Evolutionary conservation across 176 grass and related monocot species (phyloP).

Genomic region (Musa itinerans): DNA sequence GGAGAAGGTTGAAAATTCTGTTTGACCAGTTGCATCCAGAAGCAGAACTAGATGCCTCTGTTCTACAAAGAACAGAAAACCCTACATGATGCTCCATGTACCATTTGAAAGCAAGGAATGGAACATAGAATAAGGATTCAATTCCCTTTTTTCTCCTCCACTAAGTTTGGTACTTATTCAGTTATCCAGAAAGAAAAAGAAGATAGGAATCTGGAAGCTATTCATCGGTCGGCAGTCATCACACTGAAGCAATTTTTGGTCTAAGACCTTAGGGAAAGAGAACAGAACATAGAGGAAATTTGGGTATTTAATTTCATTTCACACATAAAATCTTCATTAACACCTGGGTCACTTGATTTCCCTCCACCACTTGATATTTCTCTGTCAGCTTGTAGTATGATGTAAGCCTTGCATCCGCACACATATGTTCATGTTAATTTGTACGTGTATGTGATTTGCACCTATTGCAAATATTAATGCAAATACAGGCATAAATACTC

Average conservation of each 20-base stretch:
- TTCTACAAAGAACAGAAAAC: conserved; percentile 40
- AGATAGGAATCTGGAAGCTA: conserved; percentile 17
- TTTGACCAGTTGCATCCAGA: conserved; percentile 76
- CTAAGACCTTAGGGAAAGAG: not conserved
- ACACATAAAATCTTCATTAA: not conserved
- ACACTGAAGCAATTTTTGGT: not conserved
- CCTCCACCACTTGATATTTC: conserved; percentile 14
- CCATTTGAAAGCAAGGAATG: conserved; percentile 47
- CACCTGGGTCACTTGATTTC: not conserved
- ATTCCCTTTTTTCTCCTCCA: conserved; percentile 67
- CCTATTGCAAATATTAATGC: not conserved
- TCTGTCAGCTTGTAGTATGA: not conserved
- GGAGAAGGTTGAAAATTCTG: conserved; percentile 42
- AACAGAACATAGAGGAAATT: too few species aligned
- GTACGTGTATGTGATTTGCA: too few species aligned
- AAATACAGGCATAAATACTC: too few species aligned
- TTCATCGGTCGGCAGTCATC: not conserved
- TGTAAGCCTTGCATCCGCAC: too few species aligned
- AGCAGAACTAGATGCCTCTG: conserved; percentile 55
- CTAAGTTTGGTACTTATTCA: conserved; percentile 80
- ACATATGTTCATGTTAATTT: too few species aligned
- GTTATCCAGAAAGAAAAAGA: conserved; percentile 31
- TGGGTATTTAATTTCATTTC: not conserved
- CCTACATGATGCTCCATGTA: conserved; percentile 57
- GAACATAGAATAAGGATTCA: conserved; percentile 71